A percentile compares a stretch with the other conserved stretches of the same genome.
These are phyloP conservation scores for Lyophyllum atratum DNA, from an alignment of 768 basidiomycete species.

Conservation along the genomic window DNA sequence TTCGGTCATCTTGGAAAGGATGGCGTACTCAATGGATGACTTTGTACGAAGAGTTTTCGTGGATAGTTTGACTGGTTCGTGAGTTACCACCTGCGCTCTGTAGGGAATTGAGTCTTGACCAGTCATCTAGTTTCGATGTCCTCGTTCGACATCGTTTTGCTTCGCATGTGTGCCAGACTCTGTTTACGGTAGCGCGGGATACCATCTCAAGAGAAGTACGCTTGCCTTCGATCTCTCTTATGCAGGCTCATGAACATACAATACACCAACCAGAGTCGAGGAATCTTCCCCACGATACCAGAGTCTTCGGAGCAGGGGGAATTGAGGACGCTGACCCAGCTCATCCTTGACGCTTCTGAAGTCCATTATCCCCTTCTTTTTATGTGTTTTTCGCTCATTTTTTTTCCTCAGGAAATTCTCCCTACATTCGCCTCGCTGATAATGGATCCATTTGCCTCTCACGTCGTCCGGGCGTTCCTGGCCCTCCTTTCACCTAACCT, in stretches of 20 bases:
- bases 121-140: conserved; percentile 52
- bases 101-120: not conserved
- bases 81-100: conserved; percentile 31
- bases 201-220: conserved; percentile 72
- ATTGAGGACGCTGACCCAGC: conserved; percentile 62
- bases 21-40: conserved; percentile 94
- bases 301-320: conserved; percentile 60
- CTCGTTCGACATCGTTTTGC: conserved; percentile 85
- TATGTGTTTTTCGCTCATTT: not conserved
- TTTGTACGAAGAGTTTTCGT: conserved; percentile 91
- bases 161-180: conserved; percentile 93
- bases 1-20: conserved; percentile 85
- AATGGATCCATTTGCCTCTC: conserved; percentile 88
- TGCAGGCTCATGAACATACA: not conserved
- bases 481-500: conserved; percentile 70
- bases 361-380: conserved; percentile 38
- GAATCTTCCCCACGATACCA: conserved; percentile 51
- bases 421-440: conserved; percentile 65
- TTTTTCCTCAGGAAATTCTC: conserved; percentile 61
- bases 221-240: not conserved
- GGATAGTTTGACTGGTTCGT: conserved; percentile 88
- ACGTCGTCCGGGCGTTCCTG: conserved; percentile 82
- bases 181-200: conserved; percentile 66
- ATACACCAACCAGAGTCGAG: conserved; percentile 43
- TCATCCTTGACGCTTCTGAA: conserved; percentile 65